phyloP scores from a whole-genome alignment of 331 rosid species.

The Telfairia occidentalis region DNA sequence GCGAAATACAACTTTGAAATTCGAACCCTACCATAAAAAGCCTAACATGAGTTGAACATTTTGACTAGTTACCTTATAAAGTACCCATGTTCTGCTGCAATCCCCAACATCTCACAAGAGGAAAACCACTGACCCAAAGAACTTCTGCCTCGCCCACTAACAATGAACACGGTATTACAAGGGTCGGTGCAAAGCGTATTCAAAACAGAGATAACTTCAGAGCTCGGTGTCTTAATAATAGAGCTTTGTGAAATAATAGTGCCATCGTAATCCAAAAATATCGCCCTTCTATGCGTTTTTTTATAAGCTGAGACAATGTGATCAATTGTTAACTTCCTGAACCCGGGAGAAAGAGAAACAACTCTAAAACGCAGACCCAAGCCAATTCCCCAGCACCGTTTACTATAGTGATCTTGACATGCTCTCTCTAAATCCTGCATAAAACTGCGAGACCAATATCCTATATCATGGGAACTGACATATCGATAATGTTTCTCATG shows the following conservation, averaged over 20 bases:
- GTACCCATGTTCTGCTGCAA: slow-evolving; percentile 95
- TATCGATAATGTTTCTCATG: slow-evolving; percentile 92
- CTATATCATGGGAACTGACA: slow-evolving; percentile 86
- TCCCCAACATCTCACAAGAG: slow-evolving; percentile 74
- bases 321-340: slow-evolving; percentile 69
- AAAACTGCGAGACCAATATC: slow-evolving; percentile 92
- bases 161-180: slow-evolving; percentile 77
- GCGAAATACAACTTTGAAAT: slow-evolving; percentile 5
- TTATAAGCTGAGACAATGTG: slow-evolving; percentile 75
- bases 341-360: slow-evolving; percentile 70
- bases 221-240: slow-evolving; percentile 60
- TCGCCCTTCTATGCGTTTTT: slow-evolving; percentile 72
- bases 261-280: slow-evolving; percentile 88
- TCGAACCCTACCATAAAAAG: neutral
- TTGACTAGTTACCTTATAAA: slow-evolving; percentile 51
- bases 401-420: slow-evolving; percentile 74
- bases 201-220: slow-evolving; percentile 57
- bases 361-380: slow-evolving; percentile 82
- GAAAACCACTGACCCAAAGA: slow-evolving; percentile 76
- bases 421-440: slow-evolving; percentile 92
- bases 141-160: slow-evolving; percentile 78
- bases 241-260: slow-evolving; percentile 74
- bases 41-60: neutral
- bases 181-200: slow-evolving; percentile 68
- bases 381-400: slow-evolving; percentile 96